Evolutionary conservation across 2,329 filamentous ascomycete species (phyloP), one percentile per base, ranked within the genome.

Genomic region (Thelonectria rubi): DNA sequence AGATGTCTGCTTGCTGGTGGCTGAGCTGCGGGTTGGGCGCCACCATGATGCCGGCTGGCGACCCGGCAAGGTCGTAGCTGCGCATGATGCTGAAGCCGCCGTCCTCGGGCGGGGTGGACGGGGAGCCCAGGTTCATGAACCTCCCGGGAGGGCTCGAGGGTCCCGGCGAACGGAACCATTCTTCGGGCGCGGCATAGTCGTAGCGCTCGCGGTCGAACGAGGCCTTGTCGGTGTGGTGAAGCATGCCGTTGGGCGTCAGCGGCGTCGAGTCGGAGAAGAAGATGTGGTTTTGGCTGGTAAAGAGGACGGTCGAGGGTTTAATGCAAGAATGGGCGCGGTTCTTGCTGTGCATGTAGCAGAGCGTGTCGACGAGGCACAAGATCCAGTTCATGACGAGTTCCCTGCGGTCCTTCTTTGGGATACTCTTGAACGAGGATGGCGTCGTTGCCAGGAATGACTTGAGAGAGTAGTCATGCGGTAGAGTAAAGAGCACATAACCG

Each of bases 111-210:
- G 75, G 79, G 1, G 73, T 71, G 37, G 67, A 76, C 63, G 66
- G 43, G 15, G 59, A 51, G 20, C 55, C 61, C 76, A 51, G 73
- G 62, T 7, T 75, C 65, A 14, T 75, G 71, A 48, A 74, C 70
- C 63, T 73, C 74, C 59, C 75, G 70, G 76, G 70, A 12, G 75
- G 75, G 37, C 72, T 75, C 42, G 70, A 71, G 20, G 77, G 76
- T 62, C 73, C 74, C 20, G 67, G 67, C 20, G 79, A 79, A 40
- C 77, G 81, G 71, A 78, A 80, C 80, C 85, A 85, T 57, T 86
- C 82, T 70, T 94, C 91, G 1, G 91, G 91, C 0, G 91, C 88
- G 1, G 86, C 86, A 70, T 93, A 93, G 69, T 91, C 87, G 75
- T 92, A 92, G 9, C 81, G 80, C 72, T 92, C 91, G 63, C 88